Evolutionary conservation across 1,284 basidiomycete species (phyloP), one percentile per base, ranked within the genome.

Genomic region (Heterobasidion irregulare): DNA sequence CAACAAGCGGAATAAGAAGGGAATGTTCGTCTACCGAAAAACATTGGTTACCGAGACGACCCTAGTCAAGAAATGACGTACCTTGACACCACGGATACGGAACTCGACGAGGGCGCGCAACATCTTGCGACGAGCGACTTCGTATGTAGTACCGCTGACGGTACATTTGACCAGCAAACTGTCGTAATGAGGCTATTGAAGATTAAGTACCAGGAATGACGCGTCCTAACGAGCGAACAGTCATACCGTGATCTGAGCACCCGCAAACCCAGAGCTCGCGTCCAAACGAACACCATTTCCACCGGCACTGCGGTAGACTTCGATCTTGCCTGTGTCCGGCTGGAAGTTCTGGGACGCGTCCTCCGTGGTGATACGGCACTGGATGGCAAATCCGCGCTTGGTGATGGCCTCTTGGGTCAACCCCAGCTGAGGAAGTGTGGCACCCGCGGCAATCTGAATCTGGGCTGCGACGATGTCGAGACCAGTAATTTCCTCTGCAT

Each of bases 321-420:
- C 96, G 64, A 99, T 99, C 73, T 98, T 98, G 61, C 97, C 97
- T 2, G 94, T 98, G 72, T 99, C 97, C 38, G 97, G 97, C 73
- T 98, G 94, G 90, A 99, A 99, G 68, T 78, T 80, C 55, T 82
- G 70, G 26, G 90, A 83, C 8, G 97, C 84, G 71, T 99, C 96
- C 74, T 99, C 97, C n/a, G 97, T 99, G 47, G 97, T 99, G 72
- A 99, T 84, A 77, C 97, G 94, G 72, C 94, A 98, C 70, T 99
- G 97, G 62, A 99, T 99, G 10, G 97, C 96, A 68, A 92, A 98
- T 44, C 97, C 97, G 58, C 97, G 90, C 73, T 94, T 94, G 62
- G 88, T 90, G 70, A 99, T 94, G 53, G 92, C 91, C 52, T 98
- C 93, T 72, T 99, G 97, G n/a, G 90, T 92, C 53, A 99, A 78